These are phyloP conservation scores for Schizochytrium sp. DNA, from an alignment of 108 stramenopile species.

Conservation along the genomic window DNA sequence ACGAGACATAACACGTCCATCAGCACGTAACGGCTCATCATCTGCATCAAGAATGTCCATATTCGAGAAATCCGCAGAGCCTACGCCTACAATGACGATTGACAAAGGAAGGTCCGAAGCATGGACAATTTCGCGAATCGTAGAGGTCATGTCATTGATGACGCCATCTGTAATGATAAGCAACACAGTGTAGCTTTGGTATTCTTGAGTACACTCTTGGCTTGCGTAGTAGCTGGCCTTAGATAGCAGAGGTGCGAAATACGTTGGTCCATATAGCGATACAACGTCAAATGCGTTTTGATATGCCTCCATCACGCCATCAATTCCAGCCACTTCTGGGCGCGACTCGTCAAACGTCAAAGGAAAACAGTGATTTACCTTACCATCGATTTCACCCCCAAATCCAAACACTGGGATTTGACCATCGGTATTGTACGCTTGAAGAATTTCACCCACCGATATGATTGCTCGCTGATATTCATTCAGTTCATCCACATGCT, in stretches of 20 bases:
- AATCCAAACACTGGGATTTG: slow-evolving; percentile 49
- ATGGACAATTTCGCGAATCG: slow-evolving; percentile 64
- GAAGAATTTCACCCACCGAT: slow-evolving; percentile 38
- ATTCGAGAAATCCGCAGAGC: slow-evolving; percentile 69
- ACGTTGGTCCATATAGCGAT: not conserved
- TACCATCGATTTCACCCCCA: slow-evolving; percentile 4
- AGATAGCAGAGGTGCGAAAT: slow-evolving; percentile 19
- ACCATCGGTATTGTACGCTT: slow-evolving; percentile 46
- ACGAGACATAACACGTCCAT: slow-evolving; percentile 51
- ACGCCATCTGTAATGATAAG: slow-evolving; percentile 73
- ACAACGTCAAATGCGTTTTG: slow-evolving; percentile 30
- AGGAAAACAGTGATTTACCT: slow-evolving; percentile 47
- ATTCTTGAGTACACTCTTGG: slow-evolving; percentile 12
- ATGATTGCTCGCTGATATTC: slow-evolving; percentile 55
- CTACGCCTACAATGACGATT: slow-evolving; percentile 77
- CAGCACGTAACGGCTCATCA: not conserved
- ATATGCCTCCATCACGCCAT: slow-evolving; percentile 43
- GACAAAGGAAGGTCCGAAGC: slow-evolving; percentile 71
- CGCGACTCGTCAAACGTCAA: slow-evolving; percentile 44
- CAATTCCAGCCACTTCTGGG: slow-evolving; percentile 5
- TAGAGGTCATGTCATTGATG: slow-evolving; percentile 69
- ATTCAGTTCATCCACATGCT: not conserved
- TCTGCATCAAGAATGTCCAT: slow-evolving; percentile 67
- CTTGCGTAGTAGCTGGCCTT: slow-evolving; percentile 3
- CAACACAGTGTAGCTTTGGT: slow-evolving; percentile 65